Conservation (phyloP, 2,329 filamentous ascomycete species). For the Ceratocystis albifundus region DNA sequence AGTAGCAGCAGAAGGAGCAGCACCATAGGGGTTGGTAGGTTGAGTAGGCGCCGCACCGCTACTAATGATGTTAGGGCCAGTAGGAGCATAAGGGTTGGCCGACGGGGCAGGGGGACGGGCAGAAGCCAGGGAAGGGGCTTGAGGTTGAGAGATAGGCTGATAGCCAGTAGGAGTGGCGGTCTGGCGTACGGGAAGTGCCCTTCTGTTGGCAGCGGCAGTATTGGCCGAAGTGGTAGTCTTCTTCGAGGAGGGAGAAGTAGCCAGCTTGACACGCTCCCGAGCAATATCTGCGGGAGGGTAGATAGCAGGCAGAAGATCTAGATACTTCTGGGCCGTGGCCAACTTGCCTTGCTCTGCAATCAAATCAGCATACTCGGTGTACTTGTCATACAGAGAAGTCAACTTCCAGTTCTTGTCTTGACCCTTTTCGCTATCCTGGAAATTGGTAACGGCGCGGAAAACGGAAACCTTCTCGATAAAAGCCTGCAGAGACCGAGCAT, state of each 20-base stretch:
- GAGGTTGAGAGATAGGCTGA: constrained; percentile 25
- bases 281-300: constrained; percentile 84
- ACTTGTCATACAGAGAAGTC: constrained; percentile 78
- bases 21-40: constrained; percentile 34
- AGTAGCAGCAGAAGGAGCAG: constrained; percentile 35
- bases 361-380: constrained; percentile 93
- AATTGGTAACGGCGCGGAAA: constrained; percentile 88
- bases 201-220: constrained; percentile 24
- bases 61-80: constrained; percentile 16
- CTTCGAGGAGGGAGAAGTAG: constrained; percentile 44
- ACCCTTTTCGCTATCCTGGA: constrained; percentile 63
- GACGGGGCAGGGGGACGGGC: constrained; percentile 29
- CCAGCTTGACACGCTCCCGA: constrained; percentile 71
- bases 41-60: neutral
- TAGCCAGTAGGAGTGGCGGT: constrained; percentile 30
- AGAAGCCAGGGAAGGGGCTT: neutral
- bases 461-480: constrained; percentile 98
- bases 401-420: constrained; percentile 80
- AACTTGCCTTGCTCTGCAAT: constrained; percentile 82
- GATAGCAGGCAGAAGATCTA: constrained; percentile 69
- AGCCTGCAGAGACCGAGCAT: constrained; percentile 75
- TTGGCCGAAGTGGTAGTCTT: constrained; percentile 28
- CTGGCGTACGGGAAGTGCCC: constrained; percentile 25
- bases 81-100: constrained; percentile 25
- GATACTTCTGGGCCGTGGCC: constrained; percentile 76